Evolutionary conservation across 805 yeast genomes (phyloP).

Genomic region (Torulaspora gathmanii): DNA sequence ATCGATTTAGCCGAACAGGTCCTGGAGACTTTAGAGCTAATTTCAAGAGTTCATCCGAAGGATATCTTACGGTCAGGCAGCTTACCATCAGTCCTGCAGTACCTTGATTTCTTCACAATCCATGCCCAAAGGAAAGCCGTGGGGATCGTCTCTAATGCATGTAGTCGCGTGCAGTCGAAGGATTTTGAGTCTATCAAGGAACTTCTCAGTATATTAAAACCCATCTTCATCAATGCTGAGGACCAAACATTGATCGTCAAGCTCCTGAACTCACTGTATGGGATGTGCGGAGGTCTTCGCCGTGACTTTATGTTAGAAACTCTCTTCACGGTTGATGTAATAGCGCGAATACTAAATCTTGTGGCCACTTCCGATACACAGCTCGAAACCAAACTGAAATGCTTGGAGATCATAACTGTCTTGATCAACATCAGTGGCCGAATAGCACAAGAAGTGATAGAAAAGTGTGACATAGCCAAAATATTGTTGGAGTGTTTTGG

Average conservation of each 20-base stretch:
- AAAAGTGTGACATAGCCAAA: conserved; percentile 46
- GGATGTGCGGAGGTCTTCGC: conserved; percentile 25
- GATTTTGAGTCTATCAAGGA: conserved; percentile 49
- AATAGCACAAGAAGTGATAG: conserved; percentile 44
- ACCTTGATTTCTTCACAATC: conserved; percentile 80
- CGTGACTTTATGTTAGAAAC: conserved; percentile 20
- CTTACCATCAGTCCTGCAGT: conserved; percentile 57
- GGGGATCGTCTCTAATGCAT: conserved; percentile 64
- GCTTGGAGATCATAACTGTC: conserved; percentile 42
- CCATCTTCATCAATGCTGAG: conserved; percentile 46
- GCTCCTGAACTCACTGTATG: conserved; percentile 26
- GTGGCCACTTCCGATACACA: conserved; percentile 31
- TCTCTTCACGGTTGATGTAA: conserved; percentile 29
- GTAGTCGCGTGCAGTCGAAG: conserved; percentile 43
- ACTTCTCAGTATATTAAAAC: conserved; percentile 55
- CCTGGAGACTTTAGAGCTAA: conserved; percentile 64
- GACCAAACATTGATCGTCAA: conserved; percentile 40
- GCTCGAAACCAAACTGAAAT: conserved; percentile 32
- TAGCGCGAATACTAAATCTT: conserved; percentile 34
- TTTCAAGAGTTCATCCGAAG: conserved; percentile 51
- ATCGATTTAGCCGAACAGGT: conserved; percentile 94
- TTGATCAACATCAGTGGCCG: conserved; percentile 42
- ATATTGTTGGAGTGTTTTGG: conserved; percentile 48
- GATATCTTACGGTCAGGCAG: conserved; percentile 57
- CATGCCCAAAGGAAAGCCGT: conserved; percentile 86